Base-by-base conservation (phyloP, 2,329 filamentous ascomycete genomes). In the Microsporum canis region DNA sequence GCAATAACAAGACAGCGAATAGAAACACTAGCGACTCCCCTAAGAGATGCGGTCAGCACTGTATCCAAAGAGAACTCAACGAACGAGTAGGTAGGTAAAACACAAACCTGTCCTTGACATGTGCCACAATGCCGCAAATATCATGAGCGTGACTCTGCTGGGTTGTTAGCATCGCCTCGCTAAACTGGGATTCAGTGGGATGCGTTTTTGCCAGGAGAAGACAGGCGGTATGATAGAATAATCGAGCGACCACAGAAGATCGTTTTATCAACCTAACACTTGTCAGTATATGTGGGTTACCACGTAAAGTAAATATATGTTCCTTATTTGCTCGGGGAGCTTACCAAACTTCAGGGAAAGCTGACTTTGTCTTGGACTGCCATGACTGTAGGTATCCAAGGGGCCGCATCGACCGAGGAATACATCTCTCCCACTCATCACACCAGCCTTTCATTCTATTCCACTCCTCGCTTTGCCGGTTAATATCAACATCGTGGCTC, bases 211-310 rank as follows among this genome's bases (percentile, higher is more conserved):
- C 84, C 3, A 96, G 81, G 38, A 96, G 76, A 65, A 88, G 87
- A 75, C 92, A 87, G 27, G 88, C 86, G 0, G 89, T 94, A 70
- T 96, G 91, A 70, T 95, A 96, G 71, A 96, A 91, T 6, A 96
- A 79, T 55, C 89, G 84, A 3, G 88, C 89, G 31, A 95, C 83
- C 36, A 94, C 86, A 2, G 89, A 88, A 2, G 88, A 82, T 61
- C 88, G 83, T 73, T 94, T 94, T 68, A 92, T 85, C 58, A 95
- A 79, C 89, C 86, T 89, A 62, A 47, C 58, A 7, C 56, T 57
- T 12, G 5, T 57, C 23, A 60, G 61, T 39, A 64, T n/a, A 23
- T 23, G 17, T 23, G 17, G 17, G 17, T 23, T 1, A 23, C 17
- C 17, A 23, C 17, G 17, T 23, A 23, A 23, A 12, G n/a, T 49